A percentile compares a stretch with the other conserved stretches of the same genome.
Evolutionary conservation across 495 filamentous ascomycete species (phyloP).

Genomic region (Penicillium goetzii): DNA sequence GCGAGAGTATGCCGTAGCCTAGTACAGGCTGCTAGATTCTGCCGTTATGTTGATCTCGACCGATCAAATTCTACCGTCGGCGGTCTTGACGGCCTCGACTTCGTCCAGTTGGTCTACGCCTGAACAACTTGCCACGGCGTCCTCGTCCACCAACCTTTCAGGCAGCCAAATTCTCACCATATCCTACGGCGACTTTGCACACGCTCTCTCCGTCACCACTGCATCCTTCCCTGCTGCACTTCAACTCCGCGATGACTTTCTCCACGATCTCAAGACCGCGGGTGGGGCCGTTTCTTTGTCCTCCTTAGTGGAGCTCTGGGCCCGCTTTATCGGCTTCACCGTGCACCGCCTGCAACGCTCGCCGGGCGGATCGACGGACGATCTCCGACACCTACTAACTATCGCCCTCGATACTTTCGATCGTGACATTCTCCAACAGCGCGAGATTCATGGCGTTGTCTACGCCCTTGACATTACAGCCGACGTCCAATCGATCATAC

Average conservation of each 20-base stretch:
- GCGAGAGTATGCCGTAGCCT: constrained; percentile 12
- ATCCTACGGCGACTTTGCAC: constrained; percentile 15
- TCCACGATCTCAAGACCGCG: constrained; percentile 17
- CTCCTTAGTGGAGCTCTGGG: constrained; percentile 19
- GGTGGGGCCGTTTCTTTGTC: constrained; percentile 15
- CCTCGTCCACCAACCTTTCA: constrained; percentile 6
- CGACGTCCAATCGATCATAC: constrained; percentile 24
- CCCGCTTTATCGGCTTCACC: constrained; percentile 19
- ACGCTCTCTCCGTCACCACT: constrained; percentile 12
- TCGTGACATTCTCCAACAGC: constrained; percentile 11
- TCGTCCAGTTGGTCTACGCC: constrained; percentile 14
- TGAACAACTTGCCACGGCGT: constrained; percentile 8
- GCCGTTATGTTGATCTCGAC: constrained; percentile 13
- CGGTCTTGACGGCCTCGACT: constrained; percentile 10
- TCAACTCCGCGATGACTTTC: constrained; percentile 16
- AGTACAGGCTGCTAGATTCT: constrained; percentile 5
- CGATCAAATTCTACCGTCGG: constrained; percentile 10
- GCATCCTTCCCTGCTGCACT: constrained; percentile 15
- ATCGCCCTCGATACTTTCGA: constrained; percentile 6
- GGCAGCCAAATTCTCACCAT: constrained; percentile 16
- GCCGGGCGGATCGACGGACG: constrained; percentile 6
- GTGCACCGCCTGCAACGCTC: constrained; percentile 13
- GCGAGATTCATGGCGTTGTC: constrained; percentile 14
- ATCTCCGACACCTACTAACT: background rate
- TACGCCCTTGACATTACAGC: constrained; percentile 10